Evolutionary conservation across 306 rosid genomes (phyloP).

Genomic region (Acacia confusa): DNA sequence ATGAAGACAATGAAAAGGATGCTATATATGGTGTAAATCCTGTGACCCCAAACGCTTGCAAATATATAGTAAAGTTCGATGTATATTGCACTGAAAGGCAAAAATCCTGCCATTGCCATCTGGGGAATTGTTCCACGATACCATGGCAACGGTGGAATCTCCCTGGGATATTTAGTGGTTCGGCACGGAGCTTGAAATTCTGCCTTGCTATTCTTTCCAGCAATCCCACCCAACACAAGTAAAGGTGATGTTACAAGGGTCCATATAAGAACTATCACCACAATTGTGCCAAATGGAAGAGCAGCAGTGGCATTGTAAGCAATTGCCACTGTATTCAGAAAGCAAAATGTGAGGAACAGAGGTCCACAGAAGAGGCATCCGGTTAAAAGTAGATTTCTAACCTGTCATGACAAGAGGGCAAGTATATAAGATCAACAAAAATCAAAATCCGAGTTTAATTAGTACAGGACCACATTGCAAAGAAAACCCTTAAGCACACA

Average conservation of each 20-base stretch:
- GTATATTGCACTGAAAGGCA: conserved; percentile 71
- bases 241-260: conserved; percentile 68
- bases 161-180: conserved; percentile 65
- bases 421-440: neutral
- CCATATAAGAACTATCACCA: conserved; percentile 71
- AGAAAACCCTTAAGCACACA: conserved; percentile 23
- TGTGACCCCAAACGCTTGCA: conserved; percentile 78
- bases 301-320: conserved; percentile 71
- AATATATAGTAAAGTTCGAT: conserved; percentile 66
- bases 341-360: conserved; percentile 60
- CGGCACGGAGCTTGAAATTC: conserved; percentile 71
- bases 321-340: conserved; percentile 63
- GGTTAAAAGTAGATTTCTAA: conserved; percentile 59
- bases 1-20: conserved; percentile 67
- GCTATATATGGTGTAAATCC: conserved; percentile 72
- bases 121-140: conserved; percentile 61
- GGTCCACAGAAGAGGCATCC: conserved; percentile 78
- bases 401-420: conserved; percentile 41
- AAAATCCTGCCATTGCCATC: conserved; percentile 77
- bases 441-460: neutral
- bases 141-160: conserved; percentile 75
- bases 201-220: conserved; percentile 69
- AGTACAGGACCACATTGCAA: neutral
- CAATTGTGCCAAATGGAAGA: conserved; percentile 70
- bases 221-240: conserved; percentile 72